Evolutionary conservation across 306 rosid species (phyloP).

Genomic region (Cicer chorassanicum): DNA sequence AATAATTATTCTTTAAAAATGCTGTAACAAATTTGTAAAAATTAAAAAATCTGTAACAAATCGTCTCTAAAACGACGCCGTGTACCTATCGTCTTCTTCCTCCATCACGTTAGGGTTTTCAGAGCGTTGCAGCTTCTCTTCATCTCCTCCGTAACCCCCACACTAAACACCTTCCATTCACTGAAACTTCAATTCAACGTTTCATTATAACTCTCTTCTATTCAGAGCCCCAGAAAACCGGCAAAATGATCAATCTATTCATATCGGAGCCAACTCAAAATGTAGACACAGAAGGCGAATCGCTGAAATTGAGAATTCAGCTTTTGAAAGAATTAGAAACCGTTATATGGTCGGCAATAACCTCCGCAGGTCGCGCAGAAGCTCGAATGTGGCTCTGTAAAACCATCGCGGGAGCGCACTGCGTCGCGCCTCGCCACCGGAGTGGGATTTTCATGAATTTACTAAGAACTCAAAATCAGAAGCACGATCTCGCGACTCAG

Average conservation of each 20-base stretch:
- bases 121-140: background rate
- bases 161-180: background rate
- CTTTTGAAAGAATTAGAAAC: constrained; percentile 70
- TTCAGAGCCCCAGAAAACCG: background rate
- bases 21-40: too few relatives aligned
- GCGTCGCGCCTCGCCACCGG: constrained; percentile 53
- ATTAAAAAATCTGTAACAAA: too few relatives aligned
- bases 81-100: too few relatives aligned
- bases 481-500: constrained; percentile 64
- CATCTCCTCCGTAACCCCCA: background rate
- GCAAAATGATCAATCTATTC: constrained; percentile 60
- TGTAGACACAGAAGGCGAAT: constrained; percentile 44
- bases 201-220: background rate
- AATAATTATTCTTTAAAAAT: too few relatives aligned
- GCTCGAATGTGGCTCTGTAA: constrained; percentile 84
- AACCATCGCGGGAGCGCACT: constrained; percentile 58
- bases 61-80: too few relatives aligned
- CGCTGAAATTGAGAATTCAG: constrained; percentile 52
- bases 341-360: constrained; percentile 59
- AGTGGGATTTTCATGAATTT: constrained; percentile 61
- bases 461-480: constrained; percentile 51
- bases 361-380: constrained; percentile 69
- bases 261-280: constrained; percentile 60
- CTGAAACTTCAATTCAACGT: background rate
- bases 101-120: constrained; percentile 21